Base-by-base conservation (phyloP, 495 filamentous ascomycete species). In the Penicillium steckii region DNA sequence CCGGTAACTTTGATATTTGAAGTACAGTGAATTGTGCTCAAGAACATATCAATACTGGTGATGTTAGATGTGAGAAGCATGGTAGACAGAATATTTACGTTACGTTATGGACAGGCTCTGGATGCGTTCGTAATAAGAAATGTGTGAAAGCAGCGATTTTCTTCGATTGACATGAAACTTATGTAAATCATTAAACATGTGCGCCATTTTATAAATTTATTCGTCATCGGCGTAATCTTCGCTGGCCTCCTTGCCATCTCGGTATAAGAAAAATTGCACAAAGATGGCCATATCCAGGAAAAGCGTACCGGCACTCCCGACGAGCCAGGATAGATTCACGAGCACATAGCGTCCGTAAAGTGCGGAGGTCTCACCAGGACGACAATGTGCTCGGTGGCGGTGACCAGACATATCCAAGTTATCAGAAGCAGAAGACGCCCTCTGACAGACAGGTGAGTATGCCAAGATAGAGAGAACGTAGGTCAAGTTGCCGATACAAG, bases 391-490 rank as follows among this genome's bases (percentile, higher is more conserved):
- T 23, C 42, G 60, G 33, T 50, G 57, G n/a, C 41, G 52, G 25
- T 46, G 35, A 9, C 38, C 19, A n/a, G 33, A n/a, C 5, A 23
- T 10, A 19, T 19, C 40, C 23, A 51, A 4, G 8, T 13, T 25
- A 30, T 62, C 55, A 13, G 59, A 60, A 23, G 32, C 29, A 3
- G 55, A 67, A 46, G 66, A 33, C 4, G 25, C 47, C 18, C 57
- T 52, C 5, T 44, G 52, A 58, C 82, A 85, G 27, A 73, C 67
- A 4, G 93, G 87, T 17, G 89, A 87, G 61, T 88, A 96, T 6
- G 90, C 91, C 40, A 97, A 72, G 33, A 98, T 97, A n/a, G 83
- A 88, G 15, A 96, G 64, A 4, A 97, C 91, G 61, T 95, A 98
- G 0, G 93, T 96, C 48, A 93, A 58, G 61, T 98, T 98, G 3